A percentile compares a stretch with the other conserved stretches of the same genome.
Evolutionary conservation across 805 yeast genomes (phyloP).

Genomic region (Saccharomycopsis schoenii): DNA sequence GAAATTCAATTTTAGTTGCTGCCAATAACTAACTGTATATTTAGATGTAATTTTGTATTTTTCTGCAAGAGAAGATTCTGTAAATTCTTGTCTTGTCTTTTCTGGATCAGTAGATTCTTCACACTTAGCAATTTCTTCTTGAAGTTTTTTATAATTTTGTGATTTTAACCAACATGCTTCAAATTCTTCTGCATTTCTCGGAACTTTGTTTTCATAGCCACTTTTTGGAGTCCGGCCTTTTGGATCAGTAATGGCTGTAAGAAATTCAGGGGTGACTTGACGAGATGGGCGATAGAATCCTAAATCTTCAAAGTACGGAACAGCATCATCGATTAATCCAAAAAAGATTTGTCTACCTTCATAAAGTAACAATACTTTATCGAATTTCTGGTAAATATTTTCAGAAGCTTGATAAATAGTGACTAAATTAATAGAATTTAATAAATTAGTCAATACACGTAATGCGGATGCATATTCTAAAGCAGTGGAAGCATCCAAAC

Average conservation of each 20-base stretch:
- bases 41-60: conserved; percentile 29
- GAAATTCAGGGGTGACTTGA: conserved; percentile 62
- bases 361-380: conserved; percentile 51
- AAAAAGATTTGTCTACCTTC: conserved; percentile 54
- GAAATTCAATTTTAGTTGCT: conserved; percentile 41
- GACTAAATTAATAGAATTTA: conserved; percentile 47
- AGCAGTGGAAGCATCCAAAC: conserved; percentile 79
- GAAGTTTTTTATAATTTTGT: conserved; percentile 31
- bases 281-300: conserved; percentile 56
- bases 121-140: conserved; percentile 36
- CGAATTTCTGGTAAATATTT: conserved; percentile 53
- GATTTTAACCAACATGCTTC: conserved; percentile 48
- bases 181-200: conserved; percentile 55
- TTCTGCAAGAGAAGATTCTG: conserved; percentile 31
- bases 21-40: conserved; percentile 33
- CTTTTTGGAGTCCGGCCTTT: conserved; percentile 40
- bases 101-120: conserved; percentile 24
- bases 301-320: conserved; percentile 49
- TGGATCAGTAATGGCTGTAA: conserved; percentile 63
- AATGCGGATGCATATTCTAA: conserved; percentile 61
- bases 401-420: conserved; percentile 66
- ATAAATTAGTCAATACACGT: conserved; percentile 47
- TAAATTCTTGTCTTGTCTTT: conserved; percentile 28
- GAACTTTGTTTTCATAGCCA: conserved; percentile 45
- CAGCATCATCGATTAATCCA: conserved; percentile 49